A percentile compares a stretch with the other conserved stretches of the same genome.
phyloP scores from a whole-genome alignment of 306 rosid species.

The Leucaena leucocephala region DNA sequence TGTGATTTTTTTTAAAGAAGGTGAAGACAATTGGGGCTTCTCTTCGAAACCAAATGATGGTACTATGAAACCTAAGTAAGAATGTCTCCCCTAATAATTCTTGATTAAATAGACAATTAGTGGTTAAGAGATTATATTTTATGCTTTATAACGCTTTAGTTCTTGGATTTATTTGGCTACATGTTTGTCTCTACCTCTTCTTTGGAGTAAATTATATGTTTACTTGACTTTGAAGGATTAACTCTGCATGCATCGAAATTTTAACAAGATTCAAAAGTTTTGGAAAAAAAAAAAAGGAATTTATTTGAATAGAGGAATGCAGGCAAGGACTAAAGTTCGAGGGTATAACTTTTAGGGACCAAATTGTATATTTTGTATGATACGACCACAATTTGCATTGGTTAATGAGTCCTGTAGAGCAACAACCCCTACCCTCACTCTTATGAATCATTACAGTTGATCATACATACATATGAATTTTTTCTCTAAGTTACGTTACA shows the following conservation, averaged over 20 bases:
- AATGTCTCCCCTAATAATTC: background rate
- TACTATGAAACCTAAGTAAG: background rate
- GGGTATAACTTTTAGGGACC: background rate
- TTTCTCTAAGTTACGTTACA: background rate
- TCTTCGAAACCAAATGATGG: background rate
- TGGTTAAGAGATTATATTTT: background rate
- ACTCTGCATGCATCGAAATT: background rate
- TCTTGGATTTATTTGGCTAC: too few species aligned
- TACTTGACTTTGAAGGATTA: background rate
- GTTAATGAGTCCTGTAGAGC: background rate
- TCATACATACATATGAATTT: background rate
- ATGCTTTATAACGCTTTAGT: too few species aligned
- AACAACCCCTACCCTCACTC: background rate
- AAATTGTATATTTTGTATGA: background rate
- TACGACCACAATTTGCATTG: slow-evolving; percentile 8
- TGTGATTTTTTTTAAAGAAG: background rate
- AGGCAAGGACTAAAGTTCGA: background rate
- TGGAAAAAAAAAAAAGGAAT: too few species aligned
- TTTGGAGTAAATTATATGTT: background rate
- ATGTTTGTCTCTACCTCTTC: too few species aligned
- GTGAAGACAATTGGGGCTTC: background rate
- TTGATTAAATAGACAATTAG: background rate
- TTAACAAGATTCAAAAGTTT: background rate
- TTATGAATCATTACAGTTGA: background rate
- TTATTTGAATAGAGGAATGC: background rate